Conservation (phyloP, 2,329 filamentous ascomycete genomes). For the Colletotrichum neosansevieriae region DNA sequence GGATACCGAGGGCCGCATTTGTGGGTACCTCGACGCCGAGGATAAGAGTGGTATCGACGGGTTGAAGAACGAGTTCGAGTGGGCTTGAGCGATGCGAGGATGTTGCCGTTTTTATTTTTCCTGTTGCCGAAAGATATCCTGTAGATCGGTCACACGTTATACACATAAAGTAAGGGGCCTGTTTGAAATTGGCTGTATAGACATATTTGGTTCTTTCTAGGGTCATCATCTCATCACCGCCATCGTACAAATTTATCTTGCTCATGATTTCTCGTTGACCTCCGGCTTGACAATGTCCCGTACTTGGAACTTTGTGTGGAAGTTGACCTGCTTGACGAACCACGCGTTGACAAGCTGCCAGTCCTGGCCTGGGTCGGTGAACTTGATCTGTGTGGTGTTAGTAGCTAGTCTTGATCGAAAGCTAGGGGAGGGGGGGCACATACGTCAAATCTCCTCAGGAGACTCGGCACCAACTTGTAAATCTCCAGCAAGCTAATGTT, state of each 20-base stretch:
- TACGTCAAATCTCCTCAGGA: slow-evolving; percentile 75
- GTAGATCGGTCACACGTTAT: slow-evolving; percentile 12
- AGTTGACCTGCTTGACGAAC: slow-evolving; percentile 73
- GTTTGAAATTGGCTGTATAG: slow-evolving; percentile 11
- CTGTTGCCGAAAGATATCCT: slow-evolving; percentile 24
- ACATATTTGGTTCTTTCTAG: slow-evolving; percentile 16
- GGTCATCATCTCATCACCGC: slow-evolving; percentile 10
- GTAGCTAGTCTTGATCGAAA: neutral
- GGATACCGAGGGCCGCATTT: slow-evolving; percentile 54
- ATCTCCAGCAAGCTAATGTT: slow-evolving; percentile 74
- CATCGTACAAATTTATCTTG: slow-evolving; percentile 2
- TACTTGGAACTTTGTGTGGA: slow-evolving; percentile 59
- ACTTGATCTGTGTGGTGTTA: slow-evolving; percentile 57
- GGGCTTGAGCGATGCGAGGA: slow-evolving; percentile 35
- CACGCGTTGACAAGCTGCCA: slow-evolving; percentile 72
- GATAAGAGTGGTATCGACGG: slow-evolving; percentile 59
- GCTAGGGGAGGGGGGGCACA: slow-evolving; percentile 39
- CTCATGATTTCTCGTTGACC: slow-evolving; percentile 5
- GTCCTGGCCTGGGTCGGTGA: slow-evolving; percentile 65
- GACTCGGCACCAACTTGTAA: slow-evolving; percentile 70
- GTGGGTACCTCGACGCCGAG: slow-evolving; percentile 59
- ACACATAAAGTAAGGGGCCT: neutral
- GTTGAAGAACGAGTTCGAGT: slow-evolving; percentile 56
- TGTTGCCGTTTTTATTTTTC: neutral
- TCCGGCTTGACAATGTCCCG: slow-evolving; percentile 57